Evolutionary conservation across 495 filamentous ascomycete genomes (phyloP).

Genomic region (Pyrenopolyporus hunteri): DNA sequence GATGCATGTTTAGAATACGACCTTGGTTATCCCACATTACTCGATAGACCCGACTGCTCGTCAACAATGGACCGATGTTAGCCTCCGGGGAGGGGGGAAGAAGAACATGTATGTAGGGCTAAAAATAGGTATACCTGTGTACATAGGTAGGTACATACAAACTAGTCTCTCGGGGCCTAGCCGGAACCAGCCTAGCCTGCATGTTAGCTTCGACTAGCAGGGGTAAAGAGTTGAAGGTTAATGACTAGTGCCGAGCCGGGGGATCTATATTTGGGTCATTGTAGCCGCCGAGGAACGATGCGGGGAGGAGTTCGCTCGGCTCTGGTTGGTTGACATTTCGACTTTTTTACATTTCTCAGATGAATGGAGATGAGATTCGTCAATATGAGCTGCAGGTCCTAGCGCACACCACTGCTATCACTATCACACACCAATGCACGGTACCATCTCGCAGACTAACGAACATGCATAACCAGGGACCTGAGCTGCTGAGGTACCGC

Average conservation of each 20-base stretch:
- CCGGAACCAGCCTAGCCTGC: background rate
- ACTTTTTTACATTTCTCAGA: constrained; percentile 7
- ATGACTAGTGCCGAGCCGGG: constrained; percentile 12
- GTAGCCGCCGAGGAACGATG: constrained; percentile 33
- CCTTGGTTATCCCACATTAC: too few species aligned
- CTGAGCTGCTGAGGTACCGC: too few species aligned
- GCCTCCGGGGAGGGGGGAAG: too few species aligned
- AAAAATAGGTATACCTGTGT: too few species aligned
- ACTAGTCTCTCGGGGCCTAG: background rate
- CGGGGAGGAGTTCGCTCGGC: constrained; percentile 6
- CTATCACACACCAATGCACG: constrained; percentile 10
- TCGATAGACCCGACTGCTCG: constrained; percentile 7
- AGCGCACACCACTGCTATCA: constrained; percentile 17
- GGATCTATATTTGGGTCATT: constrained; percentile 28
- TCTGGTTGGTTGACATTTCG: constrained; percentile 23
- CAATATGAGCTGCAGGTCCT: constrained; percentile 24
- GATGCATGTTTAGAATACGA: constrained; percentile 3
- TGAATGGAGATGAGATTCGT: constrained; percentile 1
- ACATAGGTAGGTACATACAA: background rate
- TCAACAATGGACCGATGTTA: constrained; percentile 16
- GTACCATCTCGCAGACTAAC: background rate
- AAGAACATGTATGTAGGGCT: too few species aligned
- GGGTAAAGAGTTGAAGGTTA: too few species aligned
- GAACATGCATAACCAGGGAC: constrained; percentile 11
- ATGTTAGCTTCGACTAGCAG: background rate